Evolutionary conservation across 148 eudicot species (phyloP).

Genomic region (Oxyria digyna): DNA sequence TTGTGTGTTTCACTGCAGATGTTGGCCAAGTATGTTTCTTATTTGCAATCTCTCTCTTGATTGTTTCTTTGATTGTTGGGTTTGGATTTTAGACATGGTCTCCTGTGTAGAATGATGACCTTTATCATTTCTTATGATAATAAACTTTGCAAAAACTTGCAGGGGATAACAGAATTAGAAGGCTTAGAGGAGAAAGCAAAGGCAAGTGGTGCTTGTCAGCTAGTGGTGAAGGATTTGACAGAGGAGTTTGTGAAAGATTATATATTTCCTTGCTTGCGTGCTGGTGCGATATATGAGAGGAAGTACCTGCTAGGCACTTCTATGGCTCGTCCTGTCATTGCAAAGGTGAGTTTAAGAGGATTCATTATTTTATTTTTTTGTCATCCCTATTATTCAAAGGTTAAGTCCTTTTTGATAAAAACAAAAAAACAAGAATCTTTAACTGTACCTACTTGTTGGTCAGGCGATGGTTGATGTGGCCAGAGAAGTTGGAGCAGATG

Average conservation of each 20-base stretch:
- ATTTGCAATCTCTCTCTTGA: neutral
- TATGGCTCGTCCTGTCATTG: conserved; percentile 99
- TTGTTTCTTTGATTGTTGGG: neutral
- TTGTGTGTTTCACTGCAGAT: conserved; percentile 98
- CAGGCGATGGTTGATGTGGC: conserved; percentile 99
- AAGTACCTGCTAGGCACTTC: conserved; percentile 96
- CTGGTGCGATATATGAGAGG: conserved; percentile 93
- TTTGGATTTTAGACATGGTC: neutral
- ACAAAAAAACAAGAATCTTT: too few species aligned
- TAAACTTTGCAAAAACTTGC: neutral
- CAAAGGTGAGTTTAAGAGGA: conserved; percentile 67
- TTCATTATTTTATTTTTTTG: too few species aligned
- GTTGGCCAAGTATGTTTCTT: conserved; percentile 93
- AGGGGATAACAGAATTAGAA: conserved; percentile 82
- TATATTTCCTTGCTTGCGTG: conserved; percentile 87
- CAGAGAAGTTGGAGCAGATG: conserved; percentile 96
- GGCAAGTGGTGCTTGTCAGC: conserved; percentile 95
- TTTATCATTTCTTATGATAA: too few species aligned
- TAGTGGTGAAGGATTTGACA: conserved; percentile 88
- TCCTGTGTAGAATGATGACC: too few species aligned
- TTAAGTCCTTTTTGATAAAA: too few species aligned
- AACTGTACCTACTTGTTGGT: neutral
- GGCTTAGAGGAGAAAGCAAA: conserved; percentile 92
- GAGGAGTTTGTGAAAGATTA: conserved; percentile 94
- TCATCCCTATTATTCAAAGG: too few species aligned